phyloP scores from a whole-genome alignment of 345 rosid species.

The Arabidopsis thaliana region DNA sequence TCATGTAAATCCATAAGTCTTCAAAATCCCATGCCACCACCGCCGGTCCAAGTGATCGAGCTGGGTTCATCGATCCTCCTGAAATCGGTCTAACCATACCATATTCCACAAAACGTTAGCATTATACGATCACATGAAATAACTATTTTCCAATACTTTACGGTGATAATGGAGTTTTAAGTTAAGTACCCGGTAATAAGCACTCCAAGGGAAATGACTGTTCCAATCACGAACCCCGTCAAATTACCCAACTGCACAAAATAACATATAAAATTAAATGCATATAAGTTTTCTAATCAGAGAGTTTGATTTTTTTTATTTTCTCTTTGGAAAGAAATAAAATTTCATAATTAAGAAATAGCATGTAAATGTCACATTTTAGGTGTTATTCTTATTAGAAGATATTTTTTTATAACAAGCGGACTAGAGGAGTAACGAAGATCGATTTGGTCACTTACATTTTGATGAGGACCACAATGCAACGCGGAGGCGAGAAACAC shows the following conservation, averaged over 20 bases:
- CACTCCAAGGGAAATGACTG: conserved; percentile 76
- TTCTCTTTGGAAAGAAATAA: not conserved
- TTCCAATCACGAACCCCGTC: conserved; percentile 71
- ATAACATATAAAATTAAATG: not conserved
- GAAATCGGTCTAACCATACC: conserved; percentile 66
- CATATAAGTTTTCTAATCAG: not conserved
- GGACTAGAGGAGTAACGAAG: not conserved
- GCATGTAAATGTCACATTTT: not conserved
- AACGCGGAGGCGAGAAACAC: conserved; percentile 70
- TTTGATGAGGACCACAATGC: conserved; percentile 53
- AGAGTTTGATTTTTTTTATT: not conserved
- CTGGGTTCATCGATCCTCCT: conserved; percentile 95
- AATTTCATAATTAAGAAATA: not conserved
- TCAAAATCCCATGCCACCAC: conserved; percentile 69
- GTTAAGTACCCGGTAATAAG: conserved; percentile 66
- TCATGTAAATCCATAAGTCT: conserved; percentile 75
- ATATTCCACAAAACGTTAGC: conserved; percentile 10
- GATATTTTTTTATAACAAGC: not conserved
- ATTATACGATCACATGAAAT: not conserved
- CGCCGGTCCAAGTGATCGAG: conserved; percentile 93
- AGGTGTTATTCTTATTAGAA: not conserved
- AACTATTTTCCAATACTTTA: not conserved
- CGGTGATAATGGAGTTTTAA: not conserved
- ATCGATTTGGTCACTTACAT: conserved; percentile 48
- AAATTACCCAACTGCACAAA: conserved; percentile 59